Conservation (phyloP, 2,329 filamentous ascomycete species). For the Hirsutella rhossiliensis region DNA sequence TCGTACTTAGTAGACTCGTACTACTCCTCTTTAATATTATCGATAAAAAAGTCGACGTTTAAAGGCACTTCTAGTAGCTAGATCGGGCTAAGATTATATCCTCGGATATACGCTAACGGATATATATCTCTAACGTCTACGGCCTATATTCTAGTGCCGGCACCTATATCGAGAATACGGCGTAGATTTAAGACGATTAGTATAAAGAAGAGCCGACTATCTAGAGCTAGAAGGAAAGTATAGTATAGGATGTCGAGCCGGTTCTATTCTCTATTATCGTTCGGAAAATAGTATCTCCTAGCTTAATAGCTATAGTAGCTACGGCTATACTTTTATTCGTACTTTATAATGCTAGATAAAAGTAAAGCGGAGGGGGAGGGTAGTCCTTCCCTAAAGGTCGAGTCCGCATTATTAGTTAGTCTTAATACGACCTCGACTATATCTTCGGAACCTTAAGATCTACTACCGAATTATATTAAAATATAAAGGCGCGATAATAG, state of each 20-base stretch:
- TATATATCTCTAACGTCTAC: neutral
- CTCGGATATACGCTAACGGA: neutral
- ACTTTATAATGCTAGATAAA: neutral
- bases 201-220: neutral
- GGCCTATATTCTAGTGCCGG: neutral
- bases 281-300: neutral
- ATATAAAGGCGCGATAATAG: neutral
- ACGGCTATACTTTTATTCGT: neutral
- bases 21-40: neutral
- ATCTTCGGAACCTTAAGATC: neutral
- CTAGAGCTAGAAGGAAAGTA: neutral
- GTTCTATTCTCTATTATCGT: neutral
- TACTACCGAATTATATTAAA: neutral
- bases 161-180: neutral
- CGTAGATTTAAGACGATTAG: neutral
- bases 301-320: neutral
- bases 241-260: neutral
- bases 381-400: constrained; percentile 1
- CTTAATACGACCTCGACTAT: no score
- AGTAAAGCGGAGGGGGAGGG: neutral
- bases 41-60: neutral
- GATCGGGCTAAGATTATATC: neutral
- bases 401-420: constrained; percentile 1
- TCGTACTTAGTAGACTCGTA: neutral
- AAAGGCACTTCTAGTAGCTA: neutral